Evolutionary conservation across 202 grass and related monocot species (phyloP), one percentile per base, ranked within the genome.

Genomic region (Brachypodium distachyon): DNA sequence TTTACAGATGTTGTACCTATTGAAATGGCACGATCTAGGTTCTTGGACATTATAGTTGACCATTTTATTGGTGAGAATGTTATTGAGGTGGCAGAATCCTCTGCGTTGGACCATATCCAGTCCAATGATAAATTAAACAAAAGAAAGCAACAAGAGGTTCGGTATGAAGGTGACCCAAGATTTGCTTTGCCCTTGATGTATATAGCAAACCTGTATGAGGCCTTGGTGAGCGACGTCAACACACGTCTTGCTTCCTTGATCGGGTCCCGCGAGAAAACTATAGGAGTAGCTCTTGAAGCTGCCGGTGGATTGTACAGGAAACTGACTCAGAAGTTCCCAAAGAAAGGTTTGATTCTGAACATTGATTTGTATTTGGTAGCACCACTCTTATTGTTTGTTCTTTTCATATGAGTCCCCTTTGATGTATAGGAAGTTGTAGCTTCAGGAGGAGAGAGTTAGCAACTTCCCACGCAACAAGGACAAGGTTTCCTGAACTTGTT

Each of bases 251-350:
- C 59, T 48, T 77, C 86, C 0, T 87, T 94, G 91, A 82, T 73
- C 49, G 90, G 81, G 22, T 81, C 85, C 78, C 88, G 82, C 46
- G 88, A 97, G 43, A 89, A 89, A 43, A 90, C 86, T 58, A 86
- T 94, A 65, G 91, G 91, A 32, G 76, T 97, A 27, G 91, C 94
- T 90, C 91, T 94, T 73, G 94, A 97, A 89, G 91, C 91, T 70
- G 84, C 91, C 16, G 94, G 94, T 29, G 94, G 94, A 58, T 86
- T 97, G 82, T 97, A 97, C 66, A 97, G 94, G 85, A 93, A 91
- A 76, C 51, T 97, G 60, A 69, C 85, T 41, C 86, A 93, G 73
- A 97, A 87, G 60, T 97, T 97, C 67, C 91, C 94, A 0, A 93
- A 86, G 76, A 97, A 87, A 84, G 94, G 94, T 90, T 84, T 37